Evolutionary conservation across 1,284 basidiomycete genomes (phyloP), one percentile per base, ranked within the genome.

Genomic region (Apiotrichum brassicae): DNA sequence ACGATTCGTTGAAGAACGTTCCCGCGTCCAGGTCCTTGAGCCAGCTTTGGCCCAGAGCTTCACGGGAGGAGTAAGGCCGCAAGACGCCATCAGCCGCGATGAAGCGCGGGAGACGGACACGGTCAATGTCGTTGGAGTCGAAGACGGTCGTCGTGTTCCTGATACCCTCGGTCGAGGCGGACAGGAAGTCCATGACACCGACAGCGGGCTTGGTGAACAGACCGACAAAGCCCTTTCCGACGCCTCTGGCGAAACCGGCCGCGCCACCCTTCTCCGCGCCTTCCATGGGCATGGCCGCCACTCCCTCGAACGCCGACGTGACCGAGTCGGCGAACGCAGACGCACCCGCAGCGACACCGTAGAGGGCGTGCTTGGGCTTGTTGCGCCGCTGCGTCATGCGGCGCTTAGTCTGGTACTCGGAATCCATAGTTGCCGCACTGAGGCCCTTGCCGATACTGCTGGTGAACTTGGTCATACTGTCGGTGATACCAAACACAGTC

Each of bases 111-210:
- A 91, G 73, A 61, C 95, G 81, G 22, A 88, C 82, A 18, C 93
- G 84, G 64, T 97, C 94, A 49, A 93, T 81, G 45, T 87, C 86
- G 40, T 87, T 86, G 58, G 84, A 87, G 66, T 98, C 95, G 60
- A 98, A 98, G 2, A 97, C 94, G 3, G 91, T 97, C 0, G 95
- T 98, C 0, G 95, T 98, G 66, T 99, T 99, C 35, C 95, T 82
- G 57, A 97, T 91, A 79, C 92, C 93, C 79, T 97, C 94, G n/a
- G 87, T 86, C 23, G 97, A 84, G 63, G 94, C 97, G 25, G 92
- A 86, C 4, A 93, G 87, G 38, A 98, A 80, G 73, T 99, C 95
- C 66, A 98, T 94, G 2, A 97, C 84, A 4, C 95, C 95, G 12
- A 98, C 89, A 1, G 87, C 91, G 5, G 95, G 95, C 73, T 99